These are phyloP conservation scores for Jatropha multifida DNA, from an alignment of 441 rosid genomes.

Conservation along the genomic window DNA sequence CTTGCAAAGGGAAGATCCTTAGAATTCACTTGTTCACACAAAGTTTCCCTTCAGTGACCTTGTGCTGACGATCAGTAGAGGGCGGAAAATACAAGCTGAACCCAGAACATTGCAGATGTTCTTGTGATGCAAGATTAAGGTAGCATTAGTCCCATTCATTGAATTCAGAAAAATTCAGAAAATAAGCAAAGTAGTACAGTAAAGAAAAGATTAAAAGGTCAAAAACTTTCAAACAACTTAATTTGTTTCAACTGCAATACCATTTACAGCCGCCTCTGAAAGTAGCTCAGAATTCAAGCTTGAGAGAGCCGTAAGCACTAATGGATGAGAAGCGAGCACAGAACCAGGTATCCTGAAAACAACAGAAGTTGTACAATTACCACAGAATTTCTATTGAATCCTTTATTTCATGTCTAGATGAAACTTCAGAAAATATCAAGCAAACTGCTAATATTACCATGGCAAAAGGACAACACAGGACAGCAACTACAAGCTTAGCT, in stretches of 20 bases:
- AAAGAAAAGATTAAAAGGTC: not conserved
- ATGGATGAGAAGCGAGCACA: slow-evolving; percentile 86
- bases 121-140: slow-evolving; percentile 6
- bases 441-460: not conserved
- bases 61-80: not conserved
- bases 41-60: not conserved
- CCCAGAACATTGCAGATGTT: not conserved
- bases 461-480: slow-evolving; percentile 9
- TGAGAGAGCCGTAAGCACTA: slow-evolving; percentile 88
- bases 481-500: slow-evolving; percentile 1
- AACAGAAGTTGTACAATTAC: slow-evolving; percentile 30
- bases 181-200: not conserved
- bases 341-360: slow-evolving; percentile 86
- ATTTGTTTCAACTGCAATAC: slow-evolving; percentile 43
- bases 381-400: not conserved
- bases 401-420: slow-evolving; percentile 9
- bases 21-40: not conserved
- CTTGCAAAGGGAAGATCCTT: not conserved
- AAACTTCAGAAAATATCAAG: not conserved
- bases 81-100: not conserved
- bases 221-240: slow-evolving; percentile 6
- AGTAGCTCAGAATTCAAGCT: slow-evolving; percentile 85
- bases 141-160: not conserved
- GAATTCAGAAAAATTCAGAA: not conserved
- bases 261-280: slow-evolving; percentile 98